Percentiles rank a stretch among this genome's conserved stretches.
phyloP scores from a whole-genome alignment of 1,284 basidiomycete genomes.

The Takashimella tepidaria region DNA sequence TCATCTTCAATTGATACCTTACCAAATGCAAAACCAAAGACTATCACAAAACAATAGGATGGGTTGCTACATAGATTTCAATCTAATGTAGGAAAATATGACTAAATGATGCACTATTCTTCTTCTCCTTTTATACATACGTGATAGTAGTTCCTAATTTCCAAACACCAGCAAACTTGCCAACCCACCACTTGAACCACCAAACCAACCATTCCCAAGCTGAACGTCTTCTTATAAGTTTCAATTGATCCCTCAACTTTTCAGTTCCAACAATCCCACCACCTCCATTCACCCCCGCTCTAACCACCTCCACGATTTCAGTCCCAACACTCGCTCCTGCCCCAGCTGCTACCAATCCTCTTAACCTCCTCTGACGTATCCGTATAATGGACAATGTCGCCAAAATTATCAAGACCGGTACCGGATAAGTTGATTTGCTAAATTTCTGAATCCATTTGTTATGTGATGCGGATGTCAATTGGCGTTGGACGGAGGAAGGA shows the following conservation, averaged over 20 bases:
- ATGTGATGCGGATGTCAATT: neutral
- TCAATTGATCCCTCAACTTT: conserved; percentile 11
- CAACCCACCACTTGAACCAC: conserved; percentile 38
- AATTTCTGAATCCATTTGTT: neutral
- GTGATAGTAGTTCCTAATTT: conserved; percentile 44
- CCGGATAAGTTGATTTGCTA: neutral
- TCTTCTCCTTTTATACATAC: conserved; percentile 24
- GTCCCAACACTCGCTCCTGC: neutral
- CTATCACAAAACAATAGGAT: too few relatives aligned
- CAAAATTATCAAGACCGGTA: neutral
- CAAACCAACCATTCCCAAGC: conserved; percentile 26
- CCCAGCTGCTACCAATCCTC: conserved; percentile 2
- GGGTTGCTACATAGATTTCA: too few relatives aligned
- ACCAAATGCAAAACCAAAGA: too few relatives aligned
- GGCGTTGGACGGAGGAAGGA: neutral
- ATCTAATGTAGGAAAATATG: neutral
- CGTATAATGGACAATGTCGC: conserved; percentile 3
- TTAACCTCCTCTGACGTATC: neutral
- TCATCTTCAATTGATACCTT: too few relatives aligned
- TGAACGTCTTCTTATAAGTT: conserved; percentile 10
- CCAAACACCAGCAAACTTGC: conserved; percentile 40
- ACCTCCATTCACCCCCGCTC: conserved; percentile 9
- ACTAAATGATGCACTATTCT: neutral
- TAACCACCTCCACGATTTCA: conserved; percentile 9
- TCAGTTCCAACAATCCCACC: conserved; percentile 4